Evolutionary conservation across 108 stramenopile genomes (phyloP), one percentile per base, ranked within the genome.

Genomic region (Fragilariopsis cylindrus): DNA sequence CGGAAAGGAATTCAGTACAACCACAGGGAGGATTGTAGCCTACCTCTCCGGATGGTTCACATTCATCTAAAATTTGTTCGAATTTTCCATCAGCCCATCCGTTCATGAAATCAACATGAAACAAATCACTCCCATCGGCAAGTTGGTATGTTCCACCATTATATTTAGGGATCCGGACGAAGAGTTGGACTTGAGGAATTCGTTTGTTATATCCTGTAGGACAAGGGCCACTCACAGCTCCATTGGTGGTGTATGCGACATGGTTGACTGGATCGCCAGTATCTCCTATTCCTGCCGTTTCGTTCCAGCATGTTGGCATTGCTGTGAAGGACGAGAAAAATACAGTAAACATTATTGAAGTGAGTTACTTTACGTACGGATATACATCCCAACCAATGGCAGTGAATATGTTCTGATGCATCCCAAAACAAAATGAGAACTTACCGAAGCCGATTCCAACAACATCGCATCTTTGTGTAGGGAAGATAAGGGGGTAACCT

Each of bases 291-390:
- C 48, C 50, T 44, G 43, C 46, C 19, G n/a, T 43, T 4, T 73
- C 79, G 49, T 72, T 48, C 71, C 75, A 76, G 60, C 79, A 80
- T 43, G 79, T 80, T 8, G 75, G 75, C 70, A 76, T 72, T 5
- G 71, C 75, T 43, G 60, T n/a, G 53, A 16, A 18, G 72, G 54
- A 42, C 52, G 62, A 16, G 48, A 54, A n/a, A 66, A 12, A 45
- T 54, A 73, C 9, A 48, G 13, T 60, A 43, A 73, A 57, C 50
- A 60, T 8, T 65, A 48, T 8, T 8, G 12, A 42, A 72, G 70
- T 13, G 30, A 30, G 30, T 30, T 30, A 30, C 30, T 30, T 30
- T 30, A 30, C 30, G 1, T 30, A 69, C 50, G 7, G 9, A 18
- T 21, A 69, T 5, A 21, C 71, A 42, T 9, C 64, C 71, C 71